Base-by-base conservation (phyloP, 345 rosid species). In the Euphorbia pulcherrima region DNA sequence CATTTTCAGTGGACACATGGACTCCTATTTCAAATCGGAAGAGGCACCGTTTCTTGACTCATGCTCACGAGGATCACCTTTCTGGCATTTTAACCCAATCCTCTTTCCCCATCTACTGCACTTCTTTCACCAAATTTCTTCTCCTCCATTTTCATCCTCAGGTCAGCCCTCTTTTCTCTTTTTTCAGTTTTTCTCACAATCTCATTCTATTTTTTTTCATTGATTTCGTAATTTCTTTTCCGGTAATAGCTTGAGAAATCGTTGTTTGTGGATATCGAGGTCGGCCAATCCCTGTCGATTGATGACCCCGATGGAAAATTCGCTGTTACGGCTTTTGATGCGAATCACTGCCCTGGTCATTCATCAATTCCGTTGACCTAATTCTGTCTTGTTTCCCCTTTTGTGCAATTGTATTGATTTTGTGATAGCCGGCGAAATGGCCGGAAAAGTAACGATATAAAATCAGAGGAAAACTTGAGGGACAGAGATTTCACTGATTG, bases 1-100 rank as follows among this genome's bases (percentile, higher is more conserved):
- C 96, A 5, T 89, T 92, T 74, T 84, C 92, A 14, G 97, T 92
- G 69, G 96, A 90, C 80, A 87, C 93, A 0, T 86, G 92, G 80
- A 81, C 68, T 37, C 75, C 82, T 13, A 79, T 69, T 69, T 89
- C 90, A 12, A 71, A 67, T 82, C 72, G 74, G 52, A 92, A 90
- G 81, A 75, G 90, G 57, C 85, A 84, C 74, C 92, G 86, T 82
- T 92, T 92, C 83, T 77, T 90, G 74, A 87, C 93, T 0, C 93
- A 92, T 55, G 93, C 96, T 47, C 98, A 90, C 77, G 82, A 80
- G 40, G 98, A 90, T 51, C 98, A 92, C 75, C 77, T 86, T 63
- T 65, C 74, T 52, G 90, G 90, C 26, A 84, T 90, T 69, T 75
- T 86, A 46, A 17, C 84, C 30, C 81, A 76, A 58, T 68, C 73